Base-by-base conservation (phyloP, 805 yeast genomes). In the Priceomyces melissophilus region DNA sequence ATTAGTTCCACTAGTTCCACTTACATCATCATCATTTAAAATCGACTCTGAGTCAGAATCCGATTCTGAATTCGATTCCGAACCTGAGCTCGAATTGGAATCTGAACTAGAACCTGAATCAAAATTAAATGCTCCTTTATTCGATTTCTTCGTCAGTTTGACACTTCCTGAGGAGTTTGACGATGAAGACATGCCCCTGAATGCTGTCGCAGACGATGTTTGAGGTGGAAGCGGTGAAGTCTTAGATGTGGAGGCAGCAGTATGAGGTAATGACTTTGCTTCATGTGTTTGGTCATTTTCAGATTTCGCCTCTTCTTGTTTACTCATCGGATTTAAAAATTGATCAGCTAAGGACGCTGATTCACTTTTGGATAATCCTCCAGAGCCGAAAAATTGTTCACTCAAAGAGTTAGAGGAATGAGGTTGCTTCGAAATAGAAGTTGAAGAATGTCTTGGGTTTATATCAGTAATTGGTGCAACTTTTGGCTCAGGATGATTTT, bases 141-240 rank as follows among this genome's bases (percentile, higher is more conserved):
- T 25, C 39, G 40, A 12, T 15, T 14, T 30, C 31, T 32, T 40
- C 38, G 30, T 46, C 32, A 36, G 42, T 36, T 50, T 53, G n/a
- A 65, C 61, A 1, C 62, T 58, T 26, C 11, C 16, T 25, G 29
- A n/a, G 14, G 38, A 25, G 12, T 13, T 12, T 4, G 30, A 25
- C 30, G 42, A 28, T 2, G 35, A 13, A 12, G 58, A 51, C 15
- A 48, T 50, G 4, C 65, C 70, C 61, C 55, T 63, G 42, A 66
- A 63, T 11, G 71, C 73, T 50, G 63, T 67, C 30, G 67, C 64
- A n/a, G 71, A 59, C 1, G 72, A 63, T 20, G 72, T 63, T 34
- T 62, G 67, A 3, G 75, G 71, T 2, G 75, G 74, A 35, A 68
- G 55, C 6, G 73, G 71, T 8, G 68, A 55, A 3, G 73, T 46